Conservation (phyloP, 2,329 filamentous ascomycete genomes). For the Ceratocystis eucalypticola region DNA sequence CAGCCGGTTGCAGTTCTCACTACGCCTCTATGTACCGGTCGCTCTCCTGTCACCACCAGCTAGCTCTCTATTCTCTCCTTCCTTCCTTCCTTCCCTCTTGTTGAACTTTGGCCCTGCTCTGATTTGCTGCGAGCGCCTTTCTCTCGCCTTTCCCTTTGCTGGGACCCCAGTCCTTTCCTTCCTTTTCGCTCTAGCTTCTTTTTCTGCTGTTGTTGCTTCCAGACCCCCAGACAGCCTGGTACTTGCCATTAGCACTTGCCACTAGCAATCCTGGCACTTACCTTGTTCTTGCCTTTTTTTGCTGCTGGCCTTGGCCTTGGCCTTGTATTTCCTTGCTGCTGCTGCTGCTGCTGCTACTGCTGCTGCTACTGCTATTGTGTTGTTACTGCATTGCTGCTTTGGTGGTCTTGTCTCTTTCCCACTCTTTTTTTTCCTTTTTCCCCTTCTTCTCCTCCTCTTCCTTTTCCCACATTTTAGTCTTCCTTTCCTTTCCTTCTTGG, state of each 20-base stretch:
- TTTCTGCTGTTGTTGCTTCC: not conserved
- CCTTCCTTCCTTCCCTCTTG: constrained; percentile 19
- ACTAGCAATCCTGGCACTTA: not conserved
- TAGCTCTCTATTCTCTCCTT: constrained; percentile 11
- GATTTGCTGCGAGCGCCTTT: not conserved
- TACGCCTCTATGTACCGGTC: no score
- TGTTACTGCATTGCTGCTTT: not conserved
- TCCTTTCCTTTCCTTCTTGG: constrained; percentile 9
- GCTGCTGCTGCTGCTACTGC: not conserved
- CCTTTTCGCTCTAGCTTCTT: not conserved
- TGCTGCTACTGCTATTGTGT: not conserved
- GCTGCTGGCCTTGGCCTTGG: not conserved
- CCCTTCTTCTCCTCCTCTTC: not conserved
- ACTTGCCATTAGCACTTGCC: not conserved
- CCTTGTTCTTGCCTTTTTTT: not conserved
- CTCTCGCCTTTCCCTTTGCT: not conserved
- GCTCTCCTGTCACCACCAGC: no score
- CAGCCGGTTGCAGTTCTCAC: no score
- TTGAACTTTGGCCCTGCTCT: not conserved
- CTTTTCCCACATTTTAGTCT: constrained; percentile 6
- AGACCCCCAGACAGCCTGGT: not conserved
- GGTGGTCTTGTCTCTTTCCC: not conserved
- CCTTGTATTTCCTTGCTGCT: not conserved
- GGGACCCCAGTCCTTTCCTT: not conserved
- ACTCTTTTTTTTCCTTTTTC: not conserved